Evolutionary conservation across 768 basidiomycete species (phyloP), one percentile per base, ranked within the genome.

Genomic region (Boletellus ananiceps): DNA sequence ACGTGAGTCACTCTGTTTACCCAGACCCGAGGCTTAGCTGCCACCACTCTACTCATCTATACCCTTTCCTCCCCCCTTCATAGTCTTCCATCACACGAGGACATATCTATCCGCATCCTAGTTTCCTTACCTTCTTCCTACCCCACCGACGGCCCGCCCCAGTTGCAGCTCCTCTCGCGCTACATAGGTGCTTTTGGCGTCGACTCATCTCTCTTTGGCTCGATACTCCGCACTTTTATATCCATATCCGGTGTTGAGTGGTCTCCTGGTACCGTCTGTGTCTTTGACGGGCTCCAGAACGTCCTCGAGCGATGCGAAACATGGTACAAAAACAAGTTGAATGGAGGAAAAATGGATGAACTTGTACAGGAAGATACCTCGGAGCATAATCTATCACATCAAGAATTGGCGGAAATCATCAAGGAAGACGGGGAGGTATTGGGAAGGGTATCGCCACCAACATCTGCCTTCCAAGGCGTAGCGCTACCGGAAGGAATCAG

Each of bases 211-310:
- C 75, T 93, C 15, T 94, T 93, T 61, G 89, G 88, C 19, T 77
- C 78, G 1, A 76, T 92, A 32, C 72, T 93, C 16, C 79, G 86
- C 34, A 93, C 87, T 0, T 94, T 79, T 64, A 90, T 93, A 47
- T 91, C 91, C 4, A 61, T 74, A 18, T 78, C 75, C 46, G 88
- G 86, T 7, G 77, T 89, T n/a, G 86, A 90, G 55, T 94, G 86
- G 82, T 71, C 74, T 3, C 72, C 78, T 19, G 89, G 83, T 27
- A 74, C 73, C 1, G 83, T 93, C 15, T 91, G 88, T 55, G 86
- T 93, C 12, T 94, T 93, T 60, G 92, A 94, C 54, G 92, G 92
- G 11, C 66, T 93, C 23, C 88, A 92, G 66, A 81, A 74, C 57
- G 79, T 88, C 9, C 65, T 85, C 27, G 88, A 91, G 40, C 71